phyloP scores from a whole-genome alignment of 108 stramenopile species.

The Fragilaria radians region DNA sequence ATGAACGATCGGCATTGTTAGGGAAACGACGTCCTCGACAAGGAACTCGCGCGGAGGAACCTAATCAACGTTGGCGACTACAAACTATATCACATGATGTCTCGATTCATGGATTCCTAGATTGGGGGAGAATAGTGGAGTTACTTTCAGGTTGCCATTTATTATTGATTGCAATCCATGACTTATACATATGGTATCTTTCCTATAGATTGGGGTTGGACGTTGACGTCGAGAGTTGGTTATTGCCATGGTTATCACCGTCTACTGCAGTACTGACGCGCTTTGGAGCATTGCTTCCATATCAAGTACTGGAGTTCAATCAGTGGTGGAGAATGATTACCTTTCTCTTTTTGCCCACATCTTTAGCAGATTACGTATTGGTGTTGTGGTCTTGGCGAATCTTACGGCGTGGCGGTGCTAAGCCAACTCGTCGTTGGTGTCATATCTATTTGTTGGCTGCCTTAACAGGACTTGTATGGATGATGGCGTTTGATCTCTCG shows the following conservation, averaged over 20 bases:
- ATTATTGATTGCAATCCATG: constrained; percentile 17
- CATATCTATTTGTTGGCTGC: constrained; percentile 9
- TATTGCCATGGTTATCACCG: constrained; percentile 23
- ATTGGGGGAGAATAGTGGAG: constrained; percentile 11
- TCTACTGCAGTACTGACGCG: constrained; percentile 12
- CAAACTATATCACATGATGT: no score
- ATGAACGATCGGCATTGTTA: constrained; percentile 21
- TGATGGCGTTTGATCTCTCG: constrained; percentile 18
- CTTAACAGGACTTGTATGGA: constrained; percentile 36
- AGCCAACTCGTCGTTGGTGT: constrained; percentile 1
- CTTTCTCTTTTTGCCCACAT: constrained; percentile 12
- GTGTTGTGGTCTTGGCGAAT: constrained; percentile 13
- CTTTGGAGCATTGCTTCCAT: constrained; percentile 31
- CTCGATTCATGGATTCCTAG: neutral
- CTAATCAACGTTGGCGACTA: neutral
- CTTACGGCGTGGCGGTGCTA: neutral
- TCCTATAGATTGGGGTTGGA: constrained; percentile 12
- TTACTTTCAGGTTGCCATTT: constrained; percentile 12
- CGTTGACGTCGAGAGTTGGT: constrained; percentile 11
- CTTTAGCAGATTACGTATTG: constrained; percentile 20
- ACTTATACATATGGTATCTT: constrained; percentile 23
- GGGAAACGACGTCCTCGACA: constrained; percentile 3
- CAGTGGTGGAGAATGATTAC: constrained; percentile 16
- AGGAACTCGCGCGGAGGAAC: no score
- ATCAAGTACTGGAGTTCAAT: constrained; percentile 3